phyloP scores from a whole-genome alignment of 768 basidiomycete species.

The Collybiopsis luxurians region DNA sequence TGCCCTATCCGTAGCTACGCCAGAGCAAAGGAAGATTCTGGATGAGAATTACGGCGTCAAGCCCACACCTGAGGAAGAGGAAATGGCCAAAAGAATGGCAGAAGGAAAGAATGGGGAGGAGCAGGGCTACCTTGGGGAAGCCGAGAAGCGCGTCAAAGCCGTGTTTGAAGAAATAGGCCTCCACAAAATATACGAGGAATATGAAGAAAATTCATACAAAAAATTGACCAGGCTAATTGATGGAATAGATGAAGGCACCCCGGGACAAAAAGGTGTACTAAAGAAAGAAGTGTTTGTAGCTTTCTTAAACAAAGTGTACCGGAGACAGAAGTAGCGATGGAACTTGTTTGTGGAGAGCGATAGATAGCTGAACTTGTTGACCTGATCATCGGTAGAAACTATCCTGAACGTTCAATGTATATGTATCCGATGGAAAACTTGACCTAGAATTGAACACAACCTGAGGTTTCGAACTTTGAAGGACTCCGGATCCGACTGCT shows the following conservation, averaged over 20 bases:
- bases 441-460: no score
- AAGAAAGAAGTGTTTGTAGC: conserved; percentile 72
- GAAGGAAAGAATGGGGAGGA: conserved; percentile 5
- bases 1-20: conserved; percentile 59
- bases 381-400: no score
- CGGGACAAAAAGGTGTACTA: conserved; percentile 36
- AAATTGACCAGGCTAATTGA: conserved; percentile 69
- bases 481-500: no score
- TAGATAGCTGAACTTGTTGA: no score
- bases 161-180: conserved; percentile 74
- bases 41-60: conserved; percentile 55
- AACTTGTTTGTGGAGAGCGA: no score
- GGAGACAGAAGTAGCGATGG: conserved; percentile 47
- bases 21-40: conserved; percentile 53
- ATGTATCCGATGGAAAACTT: no score
- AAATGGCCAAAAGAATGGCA: conserved; percentile 7
- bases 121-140: conserved; percentile 19
- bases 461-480: no score
- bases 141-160: conserved; percentile 39
- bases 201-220: conserved; percentile 75
- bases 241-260: conserved; percentile 51
- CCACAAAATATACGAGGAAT: conserved; percentile 62
- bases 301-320: conserved; percentile 87
- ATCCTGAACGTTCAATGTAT: no score
- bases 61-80: conserved; percentile 50